Evolutionary conservation across 2,329 filamentous ascomycete species (phyloP), one percentile per base, ranked within the genome.

Genomic region (Aspergillus sp.): DNA sequence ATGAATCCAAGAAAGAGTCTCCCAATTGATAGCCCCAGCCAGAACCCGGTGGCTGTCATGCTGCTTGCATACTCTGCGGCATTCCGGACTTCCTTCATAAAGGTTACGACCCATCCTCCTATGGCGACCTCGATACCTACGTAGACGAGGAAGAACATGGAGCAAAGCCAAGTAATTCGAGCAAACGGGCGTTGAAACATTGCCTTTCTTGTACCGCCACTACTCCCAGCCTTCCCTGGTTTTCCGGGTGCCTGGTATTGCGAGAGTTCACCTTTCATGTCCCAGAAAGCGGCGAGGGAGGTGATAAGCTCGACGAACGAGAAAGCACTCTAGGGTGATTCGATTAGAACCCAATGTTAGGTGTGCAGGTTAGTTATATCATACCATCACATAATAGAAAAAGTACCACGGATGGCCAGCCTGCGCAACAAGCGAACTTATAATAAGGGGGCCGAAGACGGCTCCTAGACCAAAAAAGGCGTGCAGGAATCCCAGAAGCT

Each of bases 21-120:
- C 0, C 91, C 91, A 0, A 92, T 73, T 0, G 90, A 92, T 63
- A 95, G 81, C 0, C 91, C 91, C 49, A 91, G 83, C 92, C 91
- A 96, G 77, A 93, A 95, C 0, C 90, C 87, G 0, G 90, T 94
- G 0, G 87, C 87, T 0, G 86, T 86, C 77, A 95, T 85, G 3
- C 91, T 91, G 36, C 88, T 87, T 2, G 87, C 82, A 69, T 94
- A 94, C 0, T 86, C 78, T 26, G 81, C 82, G 5, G 87, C 90
- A 47, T 87, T 75, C 16, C 92, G 85, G 26, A 92, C 87, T 20
- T 84, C 80, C 7, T 92, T 85, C 90, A 96, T 95, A 72, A 96
- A 95, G 0, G 88, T 88, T 54, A 91, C 87, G 64, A 96, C 88
- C 90, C 90, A 94, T 18, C 90, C 91, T n/a, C 88, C 88, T 3